Percentiles rank a stretch among this genome's conserved stretches.
phyloP scores from a whole-genome alignment of 2,329 filamentous ascomycete genomes.

The Hymenoscyphus albidus region DNA sequence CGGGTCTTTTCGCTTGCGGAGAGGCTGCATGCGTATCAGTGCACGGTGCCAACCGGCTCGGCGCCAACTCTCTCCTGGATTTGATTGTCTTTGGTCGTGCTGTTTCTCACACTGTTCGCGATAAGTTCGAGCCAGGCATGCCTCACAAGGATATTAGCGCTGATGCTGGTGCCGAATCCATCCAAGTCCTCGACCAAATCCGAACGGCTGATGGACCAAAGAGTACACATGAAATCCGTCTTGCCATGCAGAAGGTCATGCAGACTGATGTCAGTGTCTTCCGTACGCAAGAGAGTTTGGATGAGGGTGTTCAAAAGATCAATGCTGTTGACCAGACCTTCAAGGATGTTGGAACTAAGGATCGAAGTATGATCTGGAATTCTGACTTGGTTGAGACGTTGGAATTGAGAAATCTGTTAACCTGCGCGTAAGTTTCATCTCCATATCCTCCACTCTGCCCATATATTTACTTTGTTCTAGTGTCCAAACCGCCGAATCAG shows the following conservation, averaged over 20 bases:
- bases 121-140: conserved; percentile 82
- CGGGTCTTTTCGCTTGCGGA: conserved; percentile 92
- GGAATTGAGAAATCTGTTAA: conserved; percentile 90
- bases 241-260: conserved; percentile 97
- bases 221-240: conserved; percentile 82
- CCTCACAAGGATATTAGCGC: conserved; percentile 75
- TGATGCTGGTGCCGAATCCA: conserved; percentile 85
- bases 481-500: conserved; percentile 85
- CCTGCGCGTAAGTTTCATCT: conserved; percentile 73
- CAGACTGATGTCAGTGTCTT: conserved; percentile 96
- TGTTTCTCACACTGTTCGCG: conserved; percentile 93
- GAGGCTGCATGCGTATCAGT: conserved; percentile 97
- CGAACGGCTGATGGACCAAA: conserved; percentile 81
- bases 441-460: neutral
- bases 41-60: conserved; percentile 95
- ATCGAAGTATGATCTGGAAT: conserved; percentile 99
- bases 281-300: conserved; percentile 80
- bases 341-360: conserved; percentile 86
- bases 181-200: conserved; percentile 79
- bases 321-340: conserved; percentile 77
- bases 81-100: conserved; percentile 96
- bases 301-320: conserved; percentile 89
- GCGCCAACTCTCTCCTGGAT: conserved; percentile 97
- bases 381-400: conserved; percentile 94
- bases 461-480: conserved; percentile 39